Evolutionary conservation across 169 alveolate species (phyloP), one percentile per base, ranked within the genome.

Genomic region (Condylostoma magnum): DNA sequence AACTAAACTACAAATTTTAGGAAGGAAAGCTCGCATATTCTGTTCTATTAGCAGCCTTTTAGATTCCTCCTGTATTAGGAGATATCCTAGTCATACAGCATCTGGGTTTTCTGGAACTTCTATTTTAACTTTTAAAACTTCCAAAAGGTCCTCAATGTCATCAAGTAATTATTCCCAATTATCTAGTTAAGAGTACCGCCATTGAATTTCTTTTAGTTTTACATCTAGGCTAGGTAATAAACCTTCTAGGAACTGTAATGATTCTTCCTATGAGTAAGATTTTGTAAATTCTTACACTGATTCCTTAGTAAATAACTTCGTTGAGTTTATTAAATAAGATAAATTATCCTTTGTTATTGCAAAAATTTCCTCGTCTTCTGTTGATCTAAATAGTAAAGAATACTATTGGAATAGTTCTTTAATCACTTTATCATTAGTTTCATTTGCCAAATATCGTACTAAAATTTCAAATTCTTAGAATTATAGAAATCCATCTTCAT

Each of bases 401-500:
- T 2, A 55, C 12, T 20, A 41, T 15, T 55, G 50, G 20, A 55
- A 55, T 0, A 55, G 68, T 4, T 15, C n/a, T 20, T 15, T 31
- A 15, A 31, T 47, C 10, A 31, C 10, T n/a, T 27, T 20, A 15
- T 20, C 47, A 15, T 15, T 15, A 30, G 12, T 30, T 8, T 20
- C 1, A 27, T 2, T 12, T 15, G 68, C 27, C 1, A 55, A 25
- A 30, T 15, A 55, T 15, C 48, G 10, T 12, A 55, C n/a, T 27
- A 55, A 2, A 1, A 55, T 2, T 31, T 55, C 68, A 30, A 55
- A 55, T 55, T 55, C 68, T 55, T 55, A 12, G 10, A 15, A 31
- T 55, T 55, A 47, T 15, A 55, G 47, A 55, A 15, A 55, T 25
- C 68, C 68, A 55, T 55, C 68, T 1, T 55, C 68, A 55, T 55